phyloP scores from a whole-genome alignment of 2,329 filamentous ascomycete species.

The Hysterium pulicare region DNA sequence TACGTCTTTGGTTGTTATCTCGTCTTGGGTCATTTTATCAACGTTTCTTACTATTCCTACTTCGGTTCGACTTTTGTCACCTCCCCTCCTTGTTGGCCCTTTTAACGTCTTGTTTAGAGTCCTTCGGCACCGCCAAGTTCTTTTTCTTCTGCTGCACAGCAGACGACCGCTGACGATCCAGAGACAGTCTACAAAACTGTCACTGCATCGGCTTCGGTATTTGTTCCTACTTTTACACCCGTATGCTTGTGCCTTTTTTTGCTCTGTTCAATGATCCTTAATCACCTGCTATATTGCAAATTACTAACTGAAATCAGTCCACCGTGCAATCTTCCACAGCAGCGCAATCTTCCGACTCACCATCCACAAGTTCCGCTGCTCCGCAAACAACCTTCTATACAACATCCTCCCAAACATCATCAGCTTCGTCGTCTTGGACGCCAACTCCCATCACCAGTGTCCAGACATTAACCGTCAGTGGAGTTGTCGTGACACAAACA shows the following conservation, averaged over 20 bases:
- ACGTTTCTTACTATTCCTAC: conserved; percentile 1
- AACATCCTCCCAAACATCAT: conserved; percentile 6
- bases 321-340: not conserved
- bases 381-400: not conserved
- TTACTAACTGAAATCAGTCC: not conserved
- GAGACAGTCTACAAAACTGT: conserved; percentile 27
- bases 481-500: conserved; percentile 42
- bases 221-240: conserved; percentile 13
- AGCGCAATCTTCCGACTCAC: too few species aligned
- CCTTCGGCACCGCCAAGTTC: conserved; percentile 29
- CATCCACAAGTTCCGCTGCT: not conserved
- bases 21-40: conserved; percentile 3
- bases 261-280: conserved; percentile 2
- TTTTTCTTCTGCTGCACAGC: conserved; percentile 12
- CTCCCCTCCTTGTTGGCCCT: conserved; percentile 5
- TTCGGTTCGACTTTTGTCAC: conserved; percentile 6
- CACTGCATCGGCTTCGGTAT: conserved; percentile 14
- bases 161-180: conserved; percentile 16
- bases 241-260: conserved; percentile 9
- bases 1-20: conserved; percentile 6
- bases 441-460: conserved; percentile 33
- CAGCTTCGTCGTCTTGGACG: conserved; percentile 14
- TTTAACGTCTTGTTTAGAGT: conserved; percentile 32
- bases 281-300: not conserved
- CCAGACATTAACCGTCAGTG: conserved; percentile 43